A percentile compares a stretch with the other conserved stretches of the same genome.
phyloP scores from a whole-genome alignment of 2,329 filamentous ascomycete species.

The Colletotrichum cereale region DNA sequence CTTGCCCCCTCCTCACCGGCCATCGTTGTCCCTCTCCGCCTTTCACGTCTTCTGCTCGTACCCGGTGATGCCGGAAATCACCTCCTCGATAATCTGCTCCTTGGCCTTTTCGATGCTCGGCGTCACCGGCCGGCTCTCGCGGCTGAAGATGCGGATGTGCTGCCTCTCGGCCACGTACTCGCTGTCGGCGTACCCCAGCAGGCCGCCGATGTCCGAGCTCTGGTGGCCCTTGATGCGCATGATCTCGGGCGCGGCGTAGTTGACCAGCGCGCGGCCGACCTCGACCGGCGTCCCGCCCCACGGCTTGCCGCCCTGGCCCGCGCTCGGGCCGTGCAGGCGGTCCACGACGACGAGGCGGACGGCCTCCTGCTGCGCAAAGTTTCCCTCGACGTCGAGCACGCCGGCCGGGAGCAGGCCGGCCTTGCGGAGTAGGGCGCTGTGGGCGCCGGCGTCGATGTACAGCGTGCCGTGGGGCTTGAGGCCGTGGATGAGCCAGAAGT shows the following conservation, averaged over 20 bases:
- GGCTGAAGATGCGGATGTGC: conserved; percentile 82
- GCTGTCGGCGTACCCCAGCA: conserved; percentile 92
- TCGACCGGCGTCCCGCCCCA: conserved; percentile 71
- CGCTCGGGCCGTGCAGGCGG: conserved; percentile 56
- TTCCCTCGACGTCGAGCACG: conserved; percentile 89
- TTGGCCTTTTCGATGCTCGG: conserved; percentile 51
- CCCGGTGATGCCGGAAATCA: conserved; percentile 43
- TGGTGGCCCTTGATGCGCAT: conserved; percentile 84
- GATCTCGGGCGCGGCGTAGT: conserved; percentile 91
- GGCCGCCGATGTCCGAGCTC: conserved; percentile 82
- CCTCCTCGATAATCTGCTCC: conserved; percentile 27
- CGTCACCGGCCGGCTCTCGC: conserved; percentile 66
- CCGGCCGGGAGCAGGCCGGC: conserved; percentile 90
- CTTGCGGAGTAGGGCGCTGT: conserved; percentile 83
- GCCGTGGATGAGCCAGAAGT: conserved; percentile 97
- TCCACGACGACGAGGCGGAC: conserved; percentile 88
- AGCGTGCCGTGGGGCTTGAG: conserved; percentile 90
- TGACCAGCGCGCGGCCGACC: conserved; percentile 89
- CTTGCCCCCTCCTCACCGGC: neutral
- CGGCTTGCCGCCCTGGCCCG: conserved; percentile 55
- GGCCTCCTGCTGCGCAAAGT: conserved; percentile 92
- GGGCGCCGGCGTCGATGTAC: conserved; percentile 93
- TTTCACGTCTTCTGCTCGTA: conserved; percentile 41
- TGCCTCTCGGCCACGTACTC: conserved; percentile 93
- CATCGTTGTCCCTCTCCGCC: neutral